phyloP scores from a whole-genome alignment of 2,329 filamentous ascomycete species.

The Fusarium poae region DNA sequence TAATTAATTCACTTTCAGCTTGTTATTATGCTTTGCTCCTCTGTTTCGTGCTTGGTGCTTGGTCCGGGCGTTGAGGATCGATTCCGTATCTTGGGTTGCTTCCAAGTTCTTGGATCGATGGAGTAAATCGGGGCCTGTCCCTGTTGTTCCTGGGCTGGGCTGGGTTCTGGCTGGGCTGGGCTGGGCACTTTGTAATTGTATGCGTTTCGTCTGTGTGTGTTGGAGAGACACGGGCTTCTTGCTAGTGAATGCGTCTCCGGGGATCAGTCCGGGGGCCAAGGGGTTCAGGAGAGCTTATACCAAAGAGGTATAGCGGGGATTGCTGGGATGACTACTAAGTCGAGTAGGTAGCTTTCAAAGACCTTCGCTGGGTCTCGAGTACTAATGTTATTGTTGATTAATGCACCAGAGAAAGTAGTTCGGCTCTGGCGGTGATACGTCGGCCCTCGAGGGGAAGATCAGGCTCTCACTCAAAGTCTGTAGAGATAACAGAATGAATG shows the following conservation, averaged over 20 bases:
- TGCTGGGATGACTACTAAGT: conserved; percentile 25
- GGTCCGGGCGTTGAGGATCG: conserved; percentile 32
- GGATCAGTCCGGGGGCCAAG: conserved; percentile 44
- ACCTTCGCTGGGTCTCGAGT: conserved; percentile 20
- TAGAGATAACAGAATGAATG: not conserved
- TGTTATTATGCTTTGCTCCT: not conserved
- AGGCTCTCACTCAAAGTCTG: not conserved
- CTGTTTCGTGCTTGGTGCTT: conserved; percentile 4
- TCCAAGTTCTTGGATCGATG: conserved; percentile 43
- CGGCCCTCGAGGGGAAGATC: not conserved
- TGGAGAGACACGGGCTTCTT: conserved; percentile 37
- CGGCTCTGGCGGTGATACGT: not conserved
- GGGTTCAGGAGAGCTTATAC: conserved; percentile 45
- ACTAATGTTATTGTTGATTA: conserved; percentile 24
- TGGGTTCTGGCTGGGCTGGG: conserved; percentile 16
- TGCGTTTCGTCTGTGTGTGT: conserved; percentile 31
- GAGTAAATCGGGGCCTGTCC: conserved; percentile 40
- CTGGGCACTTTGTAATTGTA: conserved; percentile 12
- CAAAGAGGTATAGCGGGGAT: conserved; percentile 34
- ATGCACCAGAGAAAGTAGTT: not conserved
- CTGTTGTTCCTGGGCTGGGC: conserved; percentile 27
- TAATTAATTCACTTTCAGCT: conserved; percentile 7
- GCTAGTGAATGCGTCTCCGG: conserved; percentile 32
- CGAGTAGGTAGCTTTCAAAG: conserved; percentile 25
- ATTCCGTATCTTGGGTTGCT: conserved; percentile 35